Conservation (phyloP, 768 basidiomycete species). For the Sutorius australiensis region DNA sequence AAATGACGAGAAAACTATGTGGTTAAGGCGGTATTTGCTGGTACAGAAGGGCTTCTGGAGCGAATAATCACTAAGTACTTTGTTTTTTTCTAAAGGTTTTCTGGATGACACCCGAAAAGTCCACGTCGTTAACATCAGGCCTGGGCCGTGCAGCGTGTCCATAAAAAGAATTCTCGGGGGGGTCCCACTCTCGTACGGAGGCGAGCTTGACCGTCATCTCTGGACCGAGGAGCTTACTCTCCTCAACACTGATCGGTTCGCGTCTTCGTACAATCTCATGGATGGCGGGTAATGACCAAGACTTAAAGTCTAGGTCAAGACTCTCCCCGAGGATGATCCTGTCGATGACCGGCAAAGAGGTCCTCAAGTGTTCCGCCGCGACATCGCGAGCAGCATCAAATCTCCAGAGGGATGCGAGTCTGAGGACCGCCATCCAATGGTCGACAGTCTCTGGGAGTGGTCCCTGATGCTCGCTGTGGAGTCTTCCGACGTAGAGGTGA, state of each 20-base stretch:
- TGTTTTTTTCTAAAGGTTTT: neutral
- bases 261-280: constrained; percentile 24
- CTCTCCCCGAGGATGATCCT: constrained; percentile 32
- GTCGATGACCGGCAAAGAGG: constrained; percentile 24
- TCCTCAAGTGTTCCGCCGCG: constrained; percentile 23
- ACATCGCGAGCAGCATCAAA: constrained; percentile 29
- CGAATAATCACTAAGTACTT: too few relatives aligned
- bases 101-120: neutral
- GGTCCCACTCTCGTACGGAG: constrained; percentile 9
- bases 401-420: constrained; percentile 36
- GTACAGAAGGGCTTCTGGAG: too few relatives aligned
- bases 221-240: constrained; percentile 28
- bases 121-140: neutral
- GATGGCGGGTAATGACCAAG: constrained; percentile 39
- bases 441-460: neutral
- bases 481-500: neutral
- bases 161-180: too few relatives aligned
- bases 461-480: neutral
- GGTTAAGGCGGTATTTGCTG: too few relatives aligned
- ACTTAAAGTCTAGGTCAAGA: constrained; percentile 19
- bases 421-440: constrained; percentile 38
- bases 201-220: constrained; percentile 13
- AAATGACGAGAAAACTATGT: too few relatives aligned
- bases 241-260: constrained; percentile 16
- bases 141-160: neutral